phyloP scores from a whole-genome alignment of 2,329 filamentous ascomycete genomes.

The Cladosporium sp. region DNA sequence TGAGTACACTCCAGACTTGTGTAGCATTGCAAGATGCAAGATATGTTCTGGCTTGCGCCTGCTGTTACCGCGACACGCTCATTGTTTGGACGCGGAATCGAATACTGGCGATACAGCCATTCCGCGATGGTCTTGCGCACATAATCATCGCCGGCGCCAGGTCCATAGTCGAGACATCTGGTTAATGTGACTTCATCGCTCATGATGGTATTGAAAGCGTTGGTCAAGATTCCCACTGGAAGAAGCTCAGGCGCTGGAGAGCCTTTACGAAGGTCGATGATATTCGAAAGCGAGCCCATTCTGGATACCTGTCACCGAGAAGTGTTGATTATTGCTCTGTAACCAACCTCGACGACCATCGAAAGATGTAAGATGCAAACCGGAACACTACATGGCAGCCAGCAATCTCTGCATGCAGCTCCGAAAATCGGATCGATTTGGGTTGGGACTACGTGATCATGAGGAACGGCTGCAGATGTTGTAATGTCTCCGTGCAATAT shows the following conservation, averaged over 20 bases:
- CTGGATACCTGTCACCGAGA: not conserved
- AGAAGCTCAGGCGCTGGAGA: not conserved
- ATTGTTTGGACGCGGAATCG: not conserved
- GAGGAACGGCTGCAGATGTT: not conserved
- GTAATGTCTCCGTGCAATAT: not conserved
- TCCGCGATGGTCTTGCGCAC: not conserved
- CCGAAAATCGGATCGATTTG: not conserved
- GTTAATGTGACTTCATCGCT: not conserved
- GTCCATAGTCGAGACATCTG: not conserved
- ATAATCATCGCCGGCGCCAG: not conserved
- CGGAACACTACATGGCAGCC: not conserved
- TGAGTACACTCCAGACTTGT: not conserved
- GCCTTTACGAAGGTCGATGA: not conserved
- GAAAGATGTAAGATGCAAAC: not conserved
- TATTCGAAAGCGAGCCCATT: not conserved
- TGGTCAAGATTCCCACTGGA: not conserved
- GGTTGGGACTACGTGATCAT: not conserved
- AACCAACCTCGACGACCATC: not conserved
- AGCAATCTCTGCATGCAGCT: not conserved
- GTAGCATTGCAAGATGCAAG: slow-evolving; percentile 10
- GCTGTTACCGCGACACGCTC: not conserved
- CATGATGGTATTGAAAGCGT: not conserved
- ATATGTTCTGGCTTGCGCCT: slow-evolving; percentile 6
- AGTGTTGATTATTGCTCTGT: not conserved
- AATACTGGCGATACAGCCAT: not conserved